A percentile compares a stretch with the other conserved stretches of the same genome.
Evolutionary conservation across 768 basidiomycete genomes (phyloP).

Genomic region (Lactarius akahatsu): DNA sequence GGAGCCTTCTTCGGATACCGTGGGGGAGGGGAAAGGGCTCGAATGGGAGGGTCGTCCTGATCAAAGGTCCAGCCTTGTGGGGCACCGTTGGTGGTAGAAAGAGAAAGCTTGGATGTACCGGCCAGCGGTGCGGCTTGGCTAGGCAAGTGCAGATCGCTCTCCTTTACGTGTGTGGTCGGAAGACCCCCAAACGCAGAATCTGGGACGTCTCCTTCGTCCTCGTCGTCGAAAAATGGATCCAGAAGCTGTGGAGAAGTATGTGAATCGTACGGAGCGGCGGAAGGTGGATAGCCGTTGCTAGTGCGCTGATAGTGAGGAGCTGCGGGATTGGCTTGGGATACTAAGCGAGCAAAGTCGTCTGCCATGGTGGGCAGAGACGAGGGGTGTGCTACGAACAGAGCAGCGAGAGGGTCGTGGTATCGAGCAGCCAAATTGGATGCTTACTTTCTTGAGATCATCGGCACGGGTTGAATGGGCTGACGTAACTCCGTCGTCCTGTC

Average conservation of each 20-base stretch:
- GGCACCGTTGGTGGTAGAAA: constrained; percentile 43
- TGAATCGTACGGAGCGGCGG: constrained; percentile 44
- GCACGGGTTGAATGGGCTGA: constrained; percentile 4
- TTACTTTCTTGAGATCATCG: not conserved
- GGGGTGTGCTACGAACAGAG: not conserved
- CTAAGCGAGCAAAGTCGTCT: constrained; percentile 74
- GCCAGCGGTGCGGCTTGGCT: constrained; percentile 61
- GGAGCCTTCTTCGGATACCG: constrained; percentile 29
- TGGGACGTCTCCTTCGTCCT: constrained; percentile 62
- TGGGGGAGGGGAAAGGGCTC: not conserved
- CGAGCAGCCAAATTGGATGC: not conserved
- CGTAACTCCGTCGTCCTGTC: not conserved
- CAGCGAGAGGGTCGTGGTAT: not conserved
- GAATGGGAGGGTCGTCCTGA: constrained; percentile 48
- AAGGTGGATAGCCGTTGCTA: constrained; percentile 60
- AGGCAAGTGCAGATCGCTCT: constrained; percentile 56
- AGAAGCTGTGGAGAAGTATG: constrained; percentile 41
- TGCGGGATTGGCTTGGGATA: constrained; percentile 71
- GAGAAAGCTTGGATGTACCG: constrained; percentile 48
- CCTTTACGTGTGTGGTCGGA: constrained; percentile 44
- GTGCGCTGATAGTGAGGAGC: constrained; percentile 51
- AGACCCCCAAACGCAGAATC: constrained; percentile 65
- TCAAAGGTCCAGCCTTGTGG: constrained; percentile 77
- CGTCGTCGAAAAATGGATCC: constrained; percentile 91
- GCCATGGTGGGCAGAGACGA: constrained; percentile 43